These are phyloP conservation scores for Neurospora tetrasperma DNA, from an alignment of 495 filamentous ascomycete species.

Conservation along the genomic window DNA sequence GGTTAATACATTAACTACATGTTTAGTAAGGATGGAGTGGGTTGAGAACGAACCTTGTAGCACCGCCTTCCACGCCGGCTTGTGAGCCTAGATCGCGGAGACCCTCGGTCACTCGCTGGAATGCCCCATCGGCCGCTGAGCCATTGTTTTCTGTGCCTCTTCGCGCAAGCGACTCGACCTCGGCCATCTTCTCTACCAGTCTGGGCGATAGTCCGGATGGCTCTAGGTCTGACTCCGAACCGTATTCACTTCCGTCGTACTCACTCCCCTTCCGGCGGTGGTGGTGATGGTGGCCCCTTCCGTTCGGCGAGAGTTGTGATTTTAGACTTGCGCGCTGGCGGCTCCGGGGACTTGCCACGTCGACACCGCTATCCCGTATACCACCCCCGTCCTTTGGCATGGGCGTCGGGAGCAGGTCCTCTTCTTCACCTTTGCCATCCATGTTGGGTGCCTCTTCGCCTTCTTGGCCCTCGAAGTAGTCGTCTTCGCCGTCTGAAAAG, in stretches of 20 bases:
- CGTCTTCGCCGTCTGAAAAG: constrained; percentile 44
- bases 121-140: constrained; percentile 54
- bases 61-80: constrained; percentile 66
- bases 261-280: constrained; percentile 39
- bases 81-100: constrained; percentile 76
- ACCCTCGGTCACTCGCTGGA: constrained; percentile 59
- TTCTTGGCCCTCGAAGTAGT: constrained; percentile 46
- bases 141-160: constrained; percentile 64
- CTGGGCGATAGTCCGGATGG: constrained; percentile 58
- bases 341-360: constrained; percentile 29
- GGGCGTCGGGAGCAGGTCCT: neutral
- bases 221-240: constrained; percentile 64
- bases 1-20: constrained; percentile 12
- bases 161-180: constrained; percentile 63
- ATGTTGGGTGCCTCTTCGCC: constrained; percentile 24
- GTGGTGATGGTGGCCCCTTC: constrained; percentile 17
- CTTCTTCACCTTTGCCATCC: constrained; percentile 16
- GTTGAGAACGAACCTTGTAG: constrained; percentile 51
- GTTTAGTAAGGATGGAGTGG: neutral
- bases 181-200: constrained; percentile 65
- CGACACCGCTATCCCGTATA: constrained; percentile 34
- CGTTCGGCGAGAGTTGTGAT: constrained; percentile 24
- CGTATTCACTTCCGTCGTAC: constrained; percentile 53
- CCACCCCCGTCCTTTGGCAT: constrained; percentile 12
- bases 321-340: constrained; percentile 23